phyloP scores from a whole-genome alignment of 441 rosid species.

The Dalechampia spathulata region DNA sequence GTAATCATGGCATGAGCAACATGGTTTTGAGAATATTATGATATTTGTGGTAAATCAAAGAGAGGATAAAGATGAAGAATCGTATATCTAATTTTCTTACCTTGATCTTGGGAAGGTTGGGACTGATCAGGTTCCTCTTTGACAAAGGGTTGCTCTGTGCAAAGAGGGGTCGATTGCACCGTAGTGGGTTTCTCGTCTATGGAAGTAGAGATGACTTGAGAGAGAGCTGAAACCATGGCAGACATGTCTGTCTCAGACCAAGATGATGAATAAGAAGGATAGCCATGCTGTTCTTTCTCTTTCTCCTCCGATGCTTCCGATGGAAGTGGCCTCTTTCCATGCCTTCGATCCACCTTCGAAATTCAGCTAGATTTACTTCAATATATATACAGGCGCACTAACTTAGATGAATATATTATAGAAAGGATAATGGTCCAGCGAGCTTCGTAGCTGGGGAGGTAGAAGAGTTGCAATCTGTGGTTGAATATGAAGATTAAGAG shows the following conservation, averaged over 20 bases:
- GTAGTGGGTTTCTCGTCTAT: conserved; percentile 15
- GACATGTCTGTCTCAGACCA: conserved; percentile 65
- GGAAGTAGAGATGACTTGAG: conserved; percentile 42
- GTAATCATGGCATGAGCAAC: neutral
- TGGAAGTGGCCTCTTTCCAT: conserved; percentile 87
- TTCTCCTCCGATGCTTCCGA: conserved; percentile 66
- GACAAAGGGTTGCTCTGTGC: conserved; percentile 17
- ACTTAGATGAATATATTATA: too few species aligned
- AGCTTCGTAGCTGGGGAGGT: neutral
- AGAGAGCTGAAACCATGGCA: conserved; percentile 73
- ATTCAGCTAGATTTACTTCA: too few species aligned
- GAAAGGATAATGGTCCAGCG: neutral
- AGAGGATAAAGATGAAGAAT: neutral
- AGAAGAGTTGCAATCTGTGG: neutral
- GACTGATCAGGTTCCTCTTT: conserved; percentile 31
- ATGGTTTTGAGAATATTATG: neutral
- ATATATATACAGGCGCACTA: too few species aligned
- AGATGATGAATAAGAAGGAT: conserved; percentile 26
- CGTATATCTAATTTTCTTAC: conserved; percentile 16
- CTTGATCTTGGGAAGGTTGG: conserved; percentile 47
- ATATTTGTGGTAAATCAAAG: neutral
- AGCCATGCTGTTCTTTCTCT: conserved; percentile 21
- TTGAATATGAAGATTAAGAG: neutral
- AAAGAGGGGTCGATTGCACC: conserved; percentile 18
- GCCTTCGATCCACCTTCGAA: conserved; percentile 82